Conservation (phyloP, 306 rosid genomes). For the Fagus sylvatica region DNA sequence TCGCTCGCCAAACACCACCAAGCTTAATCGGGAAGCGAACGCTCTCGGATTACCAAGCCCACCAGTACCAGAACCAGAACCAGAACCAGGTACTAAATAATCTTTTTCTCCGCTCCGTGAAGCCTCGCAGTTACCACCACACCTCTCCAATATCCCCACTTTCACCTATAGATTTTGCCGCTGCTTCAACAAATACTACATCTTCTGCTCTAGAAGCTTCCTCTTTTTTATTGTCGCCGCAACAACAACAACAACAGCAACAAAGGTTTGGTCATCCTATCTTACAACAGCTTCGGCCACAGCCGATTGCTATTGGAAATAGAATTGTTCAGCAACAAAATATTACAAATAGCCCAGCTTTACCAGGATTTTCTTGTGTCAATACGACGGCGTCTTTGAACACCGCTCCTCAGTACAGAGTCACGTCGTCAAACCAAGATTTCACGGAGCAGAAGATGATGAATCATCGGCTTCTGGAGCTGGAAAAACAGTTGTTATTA, state of each 20-base stretch:
- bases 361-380: background rate
- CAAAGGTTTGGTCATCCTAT: background rate
- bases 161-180: constrained; percentile 59
- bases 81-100: constrained; percentile 32
- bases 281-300: background rate
- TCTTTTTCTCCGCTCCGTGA: constrained; percentile 60
- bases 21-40: constrained; percentile 58
- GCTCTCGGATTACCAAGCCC: constrained; percentile 67
- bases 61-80: constrained; percentile 29
- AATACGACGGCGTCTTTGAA: background rate
- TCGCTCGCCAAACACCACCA: constrained; percentile 43
- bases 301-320: background rate
- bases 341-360: background rate
- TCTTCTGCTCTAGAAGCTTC: background rate
- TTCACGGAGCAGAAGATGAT: constrained; percentile 53
- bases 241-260: background rate
- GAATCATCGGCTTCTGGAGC: constrained; percentile 59
- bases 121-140: constrained; percentile 51
- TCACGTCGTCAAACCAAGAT: constrained; percentile 9
- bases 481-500: constrained; percentile 81
- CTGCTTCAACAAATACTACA: background rate
- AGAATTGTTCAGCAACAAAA: background rate
- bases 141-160: constrained; percentile 49
- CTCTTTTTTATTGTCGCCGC: background rate
- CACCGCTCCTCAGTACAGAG: constrained; percentile 32